Conservation (phyloP, 768 basidiomycete genomes). For the Hericium rajendrae region DNA sequence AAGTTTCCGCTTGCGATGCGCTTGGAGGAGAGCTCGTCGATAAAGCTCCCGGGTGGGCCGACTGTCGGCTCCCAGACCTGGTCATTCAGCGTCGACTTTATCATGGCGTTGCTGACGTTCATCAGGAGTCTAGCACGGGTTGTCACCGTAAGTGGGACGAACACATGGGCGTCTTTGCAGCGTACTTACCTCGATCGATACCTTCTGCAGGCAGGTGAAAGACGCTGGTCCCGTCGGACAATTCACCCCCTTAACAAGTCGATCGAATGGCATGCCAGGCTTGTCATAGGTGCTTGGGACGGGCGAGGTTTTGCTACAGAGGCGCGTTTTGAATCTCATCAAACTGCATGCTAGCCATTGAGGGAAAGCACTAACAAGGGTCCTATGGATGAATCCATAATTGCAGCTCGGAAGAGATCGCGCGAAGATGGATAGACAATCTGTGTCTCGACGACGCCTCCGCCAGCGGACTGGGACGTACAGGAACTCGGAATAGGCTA, state of each 20-base stretch:
- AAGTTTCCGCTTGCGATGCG: conserved; percentile 36
- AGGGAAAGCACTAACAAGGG: conserved; percentile 32
- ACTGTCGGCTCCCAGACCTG: conserved; percentile 49
- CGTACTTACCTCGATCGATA: conserved; percentile 18
- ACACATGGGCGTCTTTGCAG: neutral
- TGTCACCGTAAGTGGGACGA: neutral
- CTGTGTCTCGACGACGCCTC: conserved; percentile 37
- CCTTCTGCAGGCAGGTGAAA: conserved; percentile 34
- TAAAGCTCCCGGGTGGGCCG: conserved; percentile 35
- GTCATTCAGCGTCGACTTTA: conserved; percentile 32
- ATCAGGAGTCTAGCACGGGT: conserved; percentile 29
- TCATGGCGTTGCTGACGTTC: conserved; percentile 38
- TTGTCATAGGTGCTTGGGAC: conserved; percentile 38
- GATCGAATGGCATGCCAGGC: conserved; percentile 39
- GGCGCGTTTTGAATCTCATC: too few relatives aligned
- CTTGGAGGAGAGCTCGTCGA: conserved; percentile 33
- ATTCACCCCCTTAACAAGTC: conserved; percentile 34
- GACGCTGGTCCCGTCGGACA: conserved; percentile 32
- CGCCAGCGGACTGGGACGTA: conserved; percentile 34
- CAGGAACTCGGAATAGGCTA: too few relatives aligned
- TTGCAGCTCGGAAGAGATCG: conserved; percentile 38
- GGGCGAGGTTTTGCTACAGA: conserved; percentile 41
- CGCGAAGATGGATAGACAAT: conserved; percentile 27
- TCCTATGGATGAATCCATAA: conserved; percentile 40
- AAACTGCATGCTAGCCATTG: neutral